These are phyloP conservation scores for Phytophthora constricta DNA, from an alignment of 352 stramenopile species.

Conservation along the genomic window DNA sequence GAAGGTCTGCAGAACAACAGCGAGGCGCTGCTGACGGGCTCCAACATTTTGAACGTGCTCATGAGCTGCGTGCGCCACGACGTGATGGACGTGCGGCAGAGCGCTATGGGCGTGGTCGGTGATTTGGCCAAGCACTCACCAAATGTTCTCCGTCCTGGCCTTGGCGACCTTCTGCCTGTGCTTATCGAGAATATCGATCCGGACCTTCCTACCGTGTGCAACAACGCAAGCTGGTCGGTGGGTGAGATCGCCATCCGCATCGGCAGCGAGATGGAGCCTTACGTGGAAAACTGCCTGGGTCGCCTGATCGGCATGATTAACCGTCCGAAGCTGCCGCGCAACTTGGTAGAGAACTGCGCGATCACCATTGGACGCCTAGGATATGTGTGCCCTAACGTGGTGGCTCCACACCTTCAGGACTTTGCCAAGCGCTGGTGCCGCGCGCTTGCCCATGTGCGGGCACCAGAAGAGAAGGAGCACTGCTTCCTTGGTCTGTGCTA, in stretches of 20 bases:
- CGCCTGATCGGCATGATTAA: constrained; percentile 90
- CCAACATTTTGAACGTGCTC: constrained; percentile 89
- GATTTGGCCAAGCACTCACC: constrained; percentile 88
- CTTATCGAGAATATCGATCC: constrained; percentile 91
- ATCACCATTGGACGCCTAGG: constrained; percentile 91
- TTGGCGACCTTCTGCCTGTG: constrained; percentile 80
- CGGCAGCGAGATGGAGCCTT: constrained; percentile 86
- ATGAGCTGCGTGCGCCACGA: constrained; percentile 89
- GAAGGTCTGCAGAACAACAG: constrained; percentile 84
- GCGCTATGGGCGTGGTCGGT: constrained; percentile 89
- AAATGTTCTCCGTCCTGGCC: constrained; percentile 71
- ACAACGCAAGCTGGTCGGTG: constrained; percentile 93
- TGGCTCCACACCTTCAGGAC: constrained; percentile 83
- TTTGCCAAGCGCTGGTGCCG: constrained; percentile 92
- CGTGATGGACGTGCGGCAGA: constrained; percentile 90
- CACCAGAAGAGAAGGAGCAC: constrained; percentile 89
- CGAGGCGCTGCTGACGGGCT: constrained; percentile 75
- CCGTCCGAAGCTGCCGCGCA: constrained; percentile 84
- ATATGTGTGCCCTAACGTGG: constrained; percentile 83
- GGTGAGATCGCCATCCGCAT: constrained; percentile 90
- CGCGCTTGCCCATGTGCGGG: constrained; percentile 82
- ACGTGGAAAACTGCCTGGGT: constrained; percentile 70
- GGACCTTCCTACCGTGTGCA: constrained; percentile 90
- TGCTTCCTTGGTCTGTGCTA: constrained; percentile 91
- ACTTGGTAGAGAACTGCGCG: constrained; percentile 90